These are phyloP conservation scores for Claviceps paspali DNA, from an alignment of 2,329 filamentous ascomycete species.

Conservation along the genomic window DNA sequence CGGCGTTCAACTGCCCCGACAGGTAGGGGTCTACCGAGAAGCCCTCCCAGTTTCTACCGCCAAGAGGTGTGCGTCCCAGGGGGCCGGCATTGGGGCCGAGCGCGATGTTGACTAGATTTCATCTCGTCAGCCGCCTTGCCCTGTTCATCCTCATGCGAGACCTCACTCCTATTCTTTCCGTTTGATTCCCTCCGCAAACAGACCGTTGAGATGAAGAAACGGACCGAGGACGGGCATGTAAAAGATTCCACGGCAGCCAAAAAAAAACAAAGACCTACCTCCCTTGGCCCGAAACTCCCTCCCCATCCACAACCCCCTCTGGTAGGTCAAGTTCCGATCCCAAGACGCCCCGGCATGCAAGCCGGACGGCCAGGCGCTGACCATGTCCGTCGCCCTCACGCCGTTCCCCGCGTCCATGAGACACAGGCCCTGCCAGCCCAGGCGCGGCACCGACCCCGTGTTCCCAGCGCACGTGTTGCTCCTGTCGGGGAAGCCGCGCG, in stretches of 20 bases:
- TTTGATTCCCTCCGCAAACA: background rate
- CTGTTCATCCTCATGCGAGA: too few species aligned
- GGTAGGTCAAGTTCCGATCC: slow-evolving; percentile 37
- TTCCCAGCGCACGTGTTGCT: slow-evolving; percentile 34
- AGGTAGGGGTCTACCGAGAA: slow-evolving; percentile 59
- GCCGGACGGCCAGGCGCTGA: slow-evolving; percentile 32
- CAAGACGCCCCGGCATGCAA: slow-evolving; percentile 35
- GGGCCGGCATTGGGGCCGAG: slow-evolving; percentile 59
- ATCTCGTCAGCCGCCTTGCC: too few species aligned
- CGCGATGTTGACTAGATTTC: slow-evolving; percentile 45
- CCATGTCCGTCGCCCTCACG: slow-evolving; percentile 30
- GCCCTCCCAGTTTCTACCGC: slow-evolving; percentile 62
- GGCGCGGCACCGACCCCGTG: slow-evolving; percentile 28
- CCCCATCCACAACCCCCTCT: slow-evolving; percentile 36
- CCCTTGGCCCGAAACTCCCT: slow-evolving; percentile 41
- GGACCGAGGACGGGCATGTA: too few species aligned
- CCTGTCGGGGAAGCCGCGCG: slow-evolving; percentile 33
- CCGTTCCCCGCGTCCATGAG: slow-evolving; percentile 35
- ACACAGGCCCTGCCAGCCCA: slow-evolving; percentile 31
- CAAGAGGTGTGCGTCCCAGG: slow-evolving; percentile 53
- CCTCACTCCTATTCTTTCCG: too few species aligned
- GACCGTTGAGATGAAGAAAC: background rate
- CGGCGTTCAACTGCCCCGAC: slow-evolving; percentile 53
- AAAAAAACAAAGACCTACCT: slow-evolving; percentile 24
- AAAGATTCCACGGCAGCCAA: background rate